Evolutionary conservation across 768 basidiomycete species (phyloP), one percentile per base, ranked within the genome.

Genomic region (Suillus subalutaceus): DNA sequence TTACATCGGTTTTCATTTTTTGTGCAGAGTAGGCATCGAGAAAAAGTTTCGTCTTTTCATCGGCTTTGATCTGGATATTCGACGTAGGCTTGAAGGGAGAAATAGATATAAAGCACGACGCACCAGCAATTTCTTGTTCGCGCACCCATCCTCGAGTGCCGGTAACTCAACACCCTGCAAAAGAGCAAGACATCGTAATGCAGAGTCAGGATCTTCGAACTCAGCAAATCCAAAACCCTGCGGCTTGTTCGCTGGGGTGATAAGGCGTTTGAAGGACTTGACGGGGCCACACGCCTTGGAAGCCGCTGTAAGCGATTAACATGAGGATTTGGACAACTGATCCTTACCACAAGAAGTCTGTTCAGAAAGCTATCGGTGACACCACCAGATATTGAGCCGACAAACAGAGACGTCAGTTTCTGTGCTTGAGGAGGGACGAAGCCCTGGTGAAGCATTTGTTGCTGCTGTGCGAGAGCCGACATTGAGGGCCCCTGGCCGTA

Each of bases 141-240:
- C 84, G 52, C 87, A 84, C 0, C 85, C 85, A 56, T 86, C 84
- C 70, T 87, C 84, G 66, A 87, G 74, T 62, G 88, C 87, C 12
- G 89, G 89, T 46, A 93, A 72, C 70, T 86, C 86, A 53, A 88
- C 79, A 20, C 85, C 82, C 72, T 92, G 88, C 68, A 93, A 79
- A 66, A 91, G 82, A 40, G 80, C 78, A 70, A 91, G 78, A 52
- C 89, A 93, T 67, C 96, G 85, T 67, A 96, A 79, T 4, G 97
- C 96, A 67, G 91, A 89, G 75, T 96, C 93, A 16, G 97, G 94
- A 63, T 96, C 96, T 75, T 96, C 93, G 74, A 87, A 99, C 76
- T 97, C 93, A 59, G 94, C 97, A 78, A 99, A 99, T 12, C 96
- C 97, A 74, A 99, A 99, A 3, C 94, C 95, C 81, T 96, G 93